phyloP scores from a whole-genome alignment of 2,329 filamentous ascomycete genomes.

The Ophiostoma himal-ulmi region DNA sequence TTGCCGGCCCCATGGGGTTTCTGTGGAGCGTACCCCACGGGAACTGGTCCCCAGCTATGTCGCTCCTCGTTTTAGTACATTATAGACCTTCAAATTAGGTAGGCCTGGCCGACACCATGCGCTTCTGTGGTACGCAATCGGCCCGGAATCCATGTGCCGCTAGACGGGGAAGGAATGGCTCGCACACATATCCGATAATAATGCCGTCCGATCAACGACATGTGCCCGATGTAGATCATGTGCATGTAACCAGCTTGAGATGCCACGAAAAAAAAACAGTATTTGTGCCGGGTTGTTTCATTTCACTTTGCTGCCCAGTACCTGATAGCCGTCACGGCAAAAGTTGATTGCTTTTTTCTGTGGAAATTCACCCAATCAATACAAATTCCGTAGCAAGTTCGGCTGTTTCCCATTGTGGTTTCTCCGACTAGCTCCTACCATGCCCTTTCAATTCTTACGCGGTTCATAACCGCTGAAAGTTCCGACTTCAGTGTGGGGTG shows the following conservation, averaged over 20 bases:
- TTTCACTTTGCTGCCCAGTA: background rate
- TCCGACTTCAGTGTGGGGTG: background rate
- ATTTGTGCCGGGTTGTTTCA: background rate
- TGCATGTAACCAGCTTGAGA: background rate
- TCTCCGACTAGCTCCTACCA: background rate
- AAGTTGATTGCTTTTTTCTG: background rate
- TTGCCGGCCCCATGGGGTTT: constrained; percentile 12
- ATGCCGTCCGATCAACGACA: constrained; percentile 9
- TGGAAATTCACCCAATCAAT: background rate
- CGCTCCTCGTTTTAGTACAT: background rate
- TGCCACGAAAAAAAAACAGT: background rate
- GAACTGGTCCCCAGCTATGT: background rate
- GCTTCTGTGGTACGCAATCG: constrained; percentile 11
- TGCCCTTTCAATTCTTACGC: background rate
- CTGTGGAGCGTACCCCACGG: constrained; percentile 10
- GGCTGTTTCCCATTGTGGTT: background rate
- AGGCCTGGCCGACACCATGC: background rate
- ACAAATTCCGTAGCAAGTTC: background rate
- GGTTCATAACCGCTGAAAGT: background rate
- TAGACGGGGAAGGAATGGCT: background rate
- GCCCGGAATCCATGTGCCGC: constrained; percentile 3
- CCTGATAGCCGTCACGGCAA: too few relatives aligned
- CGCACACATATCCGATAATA: constrained; percentile 8
- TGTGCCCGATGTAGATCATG: constrained; percentile 8
- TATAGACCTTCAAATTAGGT: background rate